Evolutionary conservation across 208 protist species (phyloP), one percentile per base, ranked within the genome.

Genomic region (Leishmania guyanensis): DNA sequence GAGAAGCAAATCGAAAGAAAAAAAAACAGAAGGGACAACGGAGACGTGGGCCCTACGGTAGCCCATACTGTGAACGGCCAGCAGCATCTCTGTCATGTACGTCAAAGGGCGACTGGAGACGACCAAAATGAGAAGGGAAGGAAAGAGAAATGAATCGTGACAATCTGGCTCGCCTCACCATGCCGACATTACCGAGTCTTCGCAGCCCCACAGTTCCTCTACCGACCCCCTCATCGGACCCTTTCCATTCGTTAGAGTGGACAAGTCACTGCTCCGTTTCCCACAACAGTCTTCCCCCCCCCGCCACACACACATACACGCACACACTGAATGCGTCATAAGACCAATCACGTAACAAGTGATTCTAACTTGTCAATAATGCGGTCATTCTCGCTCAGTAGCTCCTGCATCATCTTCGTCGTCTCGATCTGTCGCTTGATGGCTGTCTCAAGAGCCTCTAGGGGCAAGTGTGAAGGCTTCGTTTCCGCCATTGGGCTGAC

Each of bases 341-440:
- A 73, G 3, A 29, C 46, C 22, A n/a, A 51, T 79, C 84, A 94
- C 26, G 74, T 77, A 0, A 96, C 83, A 20, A 95, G 64, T 1
- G 74, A 33, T 46, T 93, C 90, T 48, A 97, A 46, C 12, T 92
- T 87, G 20, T 95, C 85, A 48, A 94, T 60, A 0, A 98, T 65
- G 58, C 58, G 58, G 56, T 92, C 88, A 54, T 94, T 96, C 78
- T 96, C 93, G 22, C 88, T 66, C 62, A 93, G 54, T 5, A 98
- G 78, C 0, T 64, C 78, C 10, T 85, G 71, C 10, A 97, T 56
- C 84, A 95, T 92, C 73, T 90, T 86, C 46, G 96, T 79, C 17
- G 79, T 85, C 10, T 96, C 91, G 3, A 98, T 82, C 78, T 97
- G 95, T 0, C 93, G 84, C 26, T 89, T 81, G 58, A 98, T 95